Percentiles rank a stretch among this genome's conserved stretches.
Conservation (phyloP, 2,329 filamentous ascomycete species). For the Paraphoma chrysanthemicola region DNA sequence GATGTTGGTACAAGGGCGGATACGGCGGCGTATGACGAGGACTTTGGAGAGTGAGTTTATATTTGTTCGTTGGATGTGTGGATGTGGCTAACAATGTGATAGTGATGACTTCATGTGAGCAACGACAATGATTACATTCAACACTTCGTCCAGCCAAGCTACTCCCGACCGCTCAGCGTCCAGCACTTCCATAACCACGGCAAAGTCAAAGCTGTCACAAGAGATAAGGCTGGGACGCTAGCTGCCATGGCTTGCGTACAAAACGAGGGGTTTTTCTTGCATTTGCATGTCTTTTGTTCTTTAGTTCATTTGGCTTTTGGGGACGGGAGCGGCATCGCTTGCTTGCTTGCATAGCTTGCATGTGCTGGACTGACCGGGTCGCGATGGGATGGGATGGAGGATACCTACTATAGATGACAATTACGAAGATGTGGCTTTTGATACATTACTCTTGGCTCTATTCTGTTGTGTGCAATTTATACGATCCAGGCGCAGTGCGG, state of each 20-base stretch:
- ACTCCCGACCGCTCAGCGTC: too few relatives aligned
- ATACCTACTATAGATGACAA: not conserved
- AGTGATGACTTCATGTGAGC: conserved; percentile 51
- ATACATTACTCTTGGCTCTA: not conserved
- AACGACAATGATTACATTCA: not conserved
- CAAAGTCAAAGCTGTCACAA: too few relatives aligned
- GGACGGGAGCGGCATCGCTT: conserved; percentile 13
- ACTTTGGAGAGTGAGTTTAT: conserved; percentile 80
- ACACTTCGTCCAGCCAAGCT: too few relatives aligned
- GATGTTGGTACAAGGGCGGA: conserved; percentile 67
- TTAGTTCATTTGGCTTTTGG: conserved; percentile 8
- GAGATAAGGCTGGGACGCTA: too few relatives aligned
- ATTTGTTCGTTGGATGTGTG: not conserved
- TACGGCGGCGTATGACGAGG: conserved; percentile 79
- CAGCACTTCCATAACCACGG: too few relatives aligned
- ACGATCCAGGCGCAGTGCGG: too few relatives aligned
- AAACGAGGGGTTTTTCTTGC: not conserved
- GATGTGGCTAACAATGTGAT: conserved; percentile 22
- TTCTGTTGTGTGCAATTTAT: too few relatives aligned
- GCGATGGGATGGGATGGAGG: not conserved
- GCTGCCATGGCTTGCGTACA: too few relatives aligned
- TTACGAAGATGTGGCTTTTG: not conserved
- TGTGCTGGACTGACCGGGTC: not conserved
- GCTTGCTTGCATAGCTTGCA: conserved; percentile 12
- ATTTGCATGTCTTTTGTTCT: conserved; percentile 3